phyloP scores from a whole-genome alignment of 1,139 yeast species.

The Hemisphaericaspora lyxosophila region DNA sequence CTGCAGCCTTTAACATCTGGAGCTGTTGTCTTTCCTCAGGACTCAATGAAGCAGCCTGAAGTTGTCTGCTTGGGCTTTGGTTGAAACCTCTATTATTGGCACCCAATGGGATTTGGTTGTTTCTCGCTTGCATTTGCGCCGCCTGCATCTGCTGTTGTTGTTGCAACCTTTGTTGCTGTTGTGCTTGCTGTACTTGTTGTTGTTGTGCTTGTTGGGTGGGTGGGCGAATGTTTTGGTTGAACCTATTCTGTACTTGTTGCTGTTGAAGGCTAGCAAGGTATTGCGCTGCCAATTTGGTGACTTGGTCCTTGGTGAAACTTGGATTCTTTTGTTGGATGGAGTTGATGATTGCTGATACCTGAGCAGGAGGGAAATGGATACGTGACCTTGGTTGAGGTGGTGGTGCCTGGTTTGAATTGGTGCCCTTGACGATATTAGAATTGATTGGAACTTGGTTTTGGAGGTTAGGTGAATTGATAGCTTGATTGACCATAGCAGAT shows the following conservation, averaged over 20 bases:
- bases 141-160: conserved; percentile 6
- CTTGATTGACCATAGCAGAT: conserved; percentile 1
- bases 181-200: conserved; percentile 17
- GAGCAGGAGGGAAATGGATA: conserved; percentile 57
- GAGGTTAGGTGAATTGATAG: conserved; percentile 7
- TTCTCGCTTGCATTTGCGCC: conserved; percentile 6
- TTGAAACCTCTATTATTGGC: conserved; percentile 3
- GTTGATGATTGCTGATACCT: conserved; percentile 66
- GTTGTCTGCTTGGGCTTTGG: conserved; percentile 8
- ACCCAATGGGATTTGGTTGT: conserved; percentile 5
- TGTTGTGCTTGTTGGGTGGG: conserved; percentile 19
- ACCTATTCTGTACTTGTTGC: conserved; percentile 30
- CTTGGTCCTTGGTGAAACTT: conserved; percentile 65
- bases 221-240: conserved; percentile 12
- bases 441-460: conserved; percentile 4
- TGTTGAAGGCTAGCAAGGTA: conserved; percentile 61
- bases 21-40: conserved; percentile 40
- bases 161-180: conserved; percentile 12
- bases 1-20: conserved; percentile 38
- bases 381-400: conserved; percentile 28
- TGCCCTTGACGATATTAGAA: conserved; percentile 5
- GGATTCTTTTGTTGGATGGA: conserved; percentile 74
- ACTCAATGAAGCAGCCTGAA: conserved; percentile 32
- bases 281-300: conserved; percentile 69
- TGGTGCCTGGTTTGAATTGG: conserved; percentile 4